Percentiles rank a stretch among this genome's conserved stretches.
Conservation (phyloP, 192 early-diverging fungal genomes). For the Coemansia sp. region DNA sequence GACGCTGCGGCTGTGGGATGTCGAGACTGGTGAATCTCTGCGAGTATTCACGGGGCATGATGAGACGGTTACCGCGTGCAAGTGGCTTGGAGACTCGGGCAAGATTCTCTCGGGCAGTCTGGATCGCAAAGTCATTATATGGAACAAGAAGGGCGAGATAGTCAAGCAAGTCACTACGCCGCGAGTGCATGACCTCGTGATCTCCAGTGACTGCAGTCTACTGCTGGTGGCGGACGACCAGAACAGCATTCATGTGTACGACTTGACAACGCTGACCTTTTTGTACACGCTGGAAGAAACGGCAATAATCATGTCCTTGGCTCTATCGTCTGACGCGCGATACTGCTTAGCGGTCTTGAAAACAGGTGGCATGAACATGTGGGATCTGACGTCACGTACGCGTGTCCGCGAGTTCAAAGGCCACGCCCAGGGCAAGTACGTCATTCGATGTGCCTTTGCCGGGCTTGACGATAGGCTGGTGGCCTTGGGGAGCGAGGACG, state of each 20-base stretch:
- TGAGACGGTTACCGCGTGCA: slow-evolving; percentile 78
- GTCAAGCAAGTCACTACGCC: slow-evolving; percentile 45
- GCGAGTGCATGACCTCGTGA: slow-evolving; percentile 51
- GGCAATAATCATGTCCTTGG: slow-evolving; percentile 63
- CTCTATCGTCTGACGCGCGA: slow-evolving; percentile 60
- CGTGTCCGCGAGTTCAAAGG: slow-evolving; percentile 79
- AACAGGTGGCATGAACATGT: slow-evolving; percentile 80
- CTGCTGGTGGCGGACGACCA: slow-evolving; percentile 52
- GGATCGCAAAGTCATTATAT: slow-evolving; percentile 64
- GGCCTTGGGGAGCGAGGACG: slow-evolving; percentile 86
- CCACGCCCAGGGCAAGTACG: slow-evolving; percentile 72
- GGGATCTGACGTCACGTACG: slow-evolving; percentile 69
- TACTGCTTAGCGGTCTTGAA: slow-evolving; percentile 53
- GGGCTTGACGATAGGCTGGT: slow-evolving; percentile 81
- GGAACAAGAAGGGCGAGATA: slow-evolving; percentile 38
- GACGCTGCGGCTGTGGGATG: slow-evolving; percentile 80
- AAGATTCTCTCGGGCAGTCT: slow-evolving; percentile 82
- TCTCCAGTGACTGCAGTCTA: slow-evolving; percentile 29
- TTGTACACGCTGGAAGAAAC: slow-evolving; percentile 43
- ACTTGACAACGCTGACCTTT: slow-evolving; percentile 49
- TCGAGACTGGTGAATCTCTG: slow-evolving; percentile 62
- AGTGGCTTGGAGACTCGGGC: slow-evolving; percentile 82
- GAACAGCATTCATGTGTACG: slow-evolving; percentile 40
- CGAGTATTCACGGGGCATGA: slow-evolving; percentile 66
- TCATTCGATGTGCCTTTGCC: slow-evolving; percentile 91